Base-by-base conservation (phyloP, 2,329 filamentous ascomycete genomes). In the Colletotrichum euphorbiae region DNA sequence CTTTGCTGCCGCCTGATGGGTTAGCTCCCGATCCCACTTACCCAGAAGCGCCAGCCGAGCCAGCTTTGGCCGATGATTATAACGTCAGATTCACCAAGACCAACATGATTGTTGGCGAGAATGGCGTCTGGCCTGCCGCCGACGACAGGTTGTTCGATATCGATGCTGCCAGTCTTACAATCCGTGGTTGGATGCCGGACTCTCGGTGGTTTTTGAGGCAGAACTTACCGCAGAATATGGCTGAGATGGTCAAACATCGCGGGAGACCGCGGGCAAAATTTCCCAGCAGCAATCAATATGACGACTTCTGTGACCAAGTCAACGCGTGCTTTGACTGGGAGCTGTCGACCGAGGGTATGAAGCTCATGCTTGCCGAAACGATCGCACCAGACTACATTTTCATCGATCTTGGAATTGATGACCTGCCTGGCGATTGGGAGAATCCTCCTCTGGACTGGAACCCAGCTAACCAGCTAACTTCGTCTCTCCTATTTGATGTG, bases 271-370 rank as follows among this genome's bases (percentile, higher is more conserved):
- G 51, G 13, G 5, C 31, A 24, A 61, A 24, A 9, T 33, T 66
- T 11, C 55, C 65, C 9, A 50, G 43, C 31, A 62, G 62, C 42
- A 55, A 38, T 69, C 72, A 38, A 65, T 66, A 71, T 11, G 76
- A 72, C 13, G 69, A 67, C 17, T 81, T 81, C 58, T 69, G 72
- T 33, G 70, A 70, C 24, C 67, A 75, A 40, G 72, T 85, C 43
- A 77, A 80, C 33, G 78, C 78, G 8, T 84, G 83, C 56, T 75
- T 79, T 36, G 76, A 77, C 17, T 83, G 85, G 79, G 86, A 89
- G 71, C 74, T 81, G 57, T 81, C 81, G 3, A 67, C 70, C 7
- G 69, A 75, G 33, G 81, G 80, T 2, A 73, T 70, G 17, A 75
- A 75, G 12, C 56, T 80, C 12, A 73, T 83, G 57, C 71, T 73